phyloP scores from a whole-genome alignment of 805 yeast species.

The Kazachstania kunashirensis region DNA sequence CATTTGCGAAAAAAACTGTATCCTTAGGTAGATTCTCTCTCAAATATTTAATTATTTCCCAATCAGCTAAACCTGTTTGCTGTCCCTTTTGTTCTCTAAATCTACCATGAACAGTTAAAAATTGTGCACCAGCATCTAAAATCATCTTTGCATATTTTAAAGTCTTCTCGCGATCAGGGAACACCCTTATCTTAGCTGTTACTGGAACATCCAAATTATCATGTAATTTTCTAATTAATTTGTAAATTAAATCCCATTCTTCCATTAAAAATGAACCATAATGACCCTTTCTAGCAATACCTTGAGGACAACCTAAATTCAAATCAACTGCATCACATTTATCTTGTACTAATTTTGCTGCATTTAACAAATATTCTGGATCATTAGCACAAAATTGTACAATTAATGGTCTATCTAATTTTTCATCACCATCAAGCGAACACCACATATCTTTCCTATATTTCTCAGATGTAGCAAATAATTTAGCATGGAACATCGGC shows the following conservation, averaged over 20 bases:
- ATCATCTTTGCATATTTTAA: conserved; percentile 84
- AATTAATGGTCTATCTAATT: conserved; percentile 71
- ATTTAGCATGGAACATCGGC: conserved; percentile 91
- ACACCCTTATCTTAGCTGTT: conserved; percentile 90
- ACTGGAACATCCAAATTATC: conserved; percentile 73
- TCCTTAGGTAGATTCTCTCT: conserved; percentile 68
- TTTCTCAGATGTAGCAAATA: conserved; percentile 76
- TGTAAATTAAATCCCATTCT: conserved; percentile 79
- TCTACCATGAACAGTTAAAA: conserved; percentile 89
- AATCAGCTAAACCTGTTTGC: conserved; percentile 88
- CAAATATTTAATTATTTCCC: conserved; percentile 67
- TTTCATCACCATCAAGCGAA: conserved; percentile 59
- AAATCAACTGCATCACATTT: conserved; percentile 93
- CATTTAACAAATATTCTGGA: conserved; percentile 69
- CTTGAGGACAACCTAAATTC: conserved; percentile 96
- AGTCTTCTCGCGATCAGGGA: conserved; percentile 73
- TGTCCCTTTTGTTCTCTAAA: conserved; percentile 98
- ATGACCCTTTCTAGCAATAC: conserved; percentile 88
- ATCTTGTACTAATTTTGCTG: conserved; percentile 73
- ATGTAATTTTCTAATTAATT: conserved; percentile 64
- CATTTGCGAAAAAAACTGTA: conserved; percentile 88
- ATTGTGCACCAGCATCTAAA: conserved; percentile 88
- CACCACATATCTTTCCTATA: conserved; percentile 72
- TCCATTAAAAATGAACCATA: conserved; percentile 97
- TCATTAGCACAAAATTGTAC: conserved; percentile 97